Evolutionary conservation across 495 filamentous ascomycete species (phyloP).

Genomic region (Patellaria atrata): DNA sequence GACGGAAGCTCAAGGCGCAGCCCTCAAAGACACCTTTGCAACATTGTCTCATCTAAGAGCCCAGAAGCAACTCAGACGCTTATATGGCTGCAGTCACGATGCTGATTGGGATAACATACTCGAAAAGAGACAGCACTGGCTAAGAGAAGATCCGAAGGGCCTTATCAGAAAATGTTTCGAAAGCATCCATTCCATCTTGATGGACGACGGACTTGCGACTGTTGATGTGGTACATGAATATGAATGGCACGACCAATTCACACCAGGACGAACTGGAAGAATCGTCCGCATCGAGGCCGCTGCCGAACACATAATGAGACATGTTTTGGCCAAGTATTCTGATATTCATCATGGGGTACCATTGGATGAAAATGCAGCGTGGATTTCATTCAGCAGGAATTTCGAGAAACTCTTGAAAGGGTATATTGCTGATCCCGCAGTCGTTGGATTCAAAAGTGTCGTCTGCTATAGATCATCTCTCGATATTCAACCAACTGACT

Average conservation of each 20-base stretch:
- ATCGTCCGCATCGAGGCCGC: constrained; percentile 78
- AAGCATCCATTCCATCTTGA: constrained; percentile 60
- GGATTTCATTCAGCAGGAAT: constrained; percentile 28
- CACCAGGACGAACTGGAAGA: constrained; percentile 46
- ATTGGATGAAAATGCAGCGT: no score
- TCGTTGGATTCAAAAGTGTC: constrained; percentile 75
- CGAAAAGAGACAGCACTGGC: constrained; percentile 26
- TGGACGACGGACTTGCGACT: constrained; percentile 61
- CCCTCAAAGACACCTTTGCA: constrained; percentile 42
- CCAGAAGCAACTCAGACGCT: constrained; percentile 47
- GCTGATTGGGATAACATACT: constrained; percentile 47
- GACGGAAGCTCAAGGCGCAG: constrained; percentile 57
- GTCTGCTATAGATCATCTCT: constrained; percentile 76
- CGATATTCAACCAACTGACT: constrained; percentile 30
- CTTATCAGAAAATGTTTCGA: constrained; percentile 51
- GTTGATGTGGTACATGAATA: constrained; percentile 43
- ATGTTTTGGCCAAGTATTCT: constrained; percentile 24
- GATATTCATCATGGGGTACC: no score
- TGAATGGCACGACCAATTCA: constrained; percentile 58
- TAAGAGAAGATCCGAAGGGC: constrained; percentile 38
- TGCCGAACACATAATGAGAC: constrained; percentile 47
- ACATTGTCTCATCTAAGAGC: constrained; percentile 58
- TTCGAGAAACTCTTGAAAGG: constrained; percentile 37
- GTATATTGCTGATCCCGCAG: constrained; percentile 46
- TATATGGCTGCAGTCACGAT: constrained; percentile 51